These are phyloP conservation scores for Scutellaria barbata DNA, from an alignment of 257 asterid genomes.

Conservation along the genomic window DNA sequence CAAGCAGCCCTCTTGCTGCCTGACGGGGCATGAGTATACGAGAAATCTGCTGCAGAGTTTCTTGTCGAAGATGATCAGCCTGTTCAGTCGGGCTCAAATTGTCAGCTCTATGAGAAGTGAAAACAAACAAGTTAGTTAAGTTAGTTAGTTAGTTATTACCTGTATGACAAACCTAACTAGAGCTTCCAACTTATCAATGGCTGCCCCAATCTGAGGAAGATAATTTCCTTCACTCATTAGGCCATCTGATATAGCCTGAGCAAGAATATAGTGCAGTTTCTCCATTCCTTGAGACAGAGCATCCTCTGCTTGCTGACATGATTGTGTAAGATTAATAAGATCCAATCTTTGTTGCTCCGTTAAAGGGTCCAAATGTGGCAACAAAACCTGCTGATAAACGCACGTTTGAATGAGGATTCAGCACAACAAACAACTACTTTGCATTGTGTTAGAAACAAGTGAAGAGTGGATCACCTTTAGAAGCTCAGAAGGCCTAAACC, in stretches of 20 bases:
- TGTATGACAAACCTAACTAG: conserved; percentile 75
- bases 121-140: too few species aligned
- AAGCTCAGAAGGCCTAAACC: conserved; percentile 87
- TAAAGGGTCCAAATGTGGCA: conserved; percentile 64
- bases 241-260: conserved; percentile 61
- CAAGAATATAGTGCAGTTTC: conserved; percentile 64
- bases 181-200: conserved; percentile 69
- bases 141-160: conserved; percentile 47
- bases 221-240: conserved; percentile 51
- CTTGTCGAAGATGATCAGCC: conserved; percentile 64
- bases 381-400: conserved; percentile 57
- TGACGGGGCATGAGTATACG: conserved; percentile 47
- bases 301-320: conserved; percentile 93
- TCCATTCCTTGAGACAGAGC: conserved; percentile 92
- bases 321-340: conserved; percentile 55
- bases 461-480: conserved; percentile 59
- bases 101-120: conserved; percentile 1
- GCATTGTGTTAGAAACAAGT: neutral
- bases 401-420: neutral
- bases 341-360: conserved; percentile 57
- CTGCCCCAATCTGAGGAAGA: conserved; percentile 67
- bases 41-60: conserved; percentile 53
- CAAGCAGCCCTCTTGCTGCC: conserved; percentile 57
- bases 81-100: conserved; percentile 24
- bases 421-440: neutral